Base-by-base conservation (phyloP, 1,139 yeast genomes). In the Yamadazyma membranifaciens region DNA sequence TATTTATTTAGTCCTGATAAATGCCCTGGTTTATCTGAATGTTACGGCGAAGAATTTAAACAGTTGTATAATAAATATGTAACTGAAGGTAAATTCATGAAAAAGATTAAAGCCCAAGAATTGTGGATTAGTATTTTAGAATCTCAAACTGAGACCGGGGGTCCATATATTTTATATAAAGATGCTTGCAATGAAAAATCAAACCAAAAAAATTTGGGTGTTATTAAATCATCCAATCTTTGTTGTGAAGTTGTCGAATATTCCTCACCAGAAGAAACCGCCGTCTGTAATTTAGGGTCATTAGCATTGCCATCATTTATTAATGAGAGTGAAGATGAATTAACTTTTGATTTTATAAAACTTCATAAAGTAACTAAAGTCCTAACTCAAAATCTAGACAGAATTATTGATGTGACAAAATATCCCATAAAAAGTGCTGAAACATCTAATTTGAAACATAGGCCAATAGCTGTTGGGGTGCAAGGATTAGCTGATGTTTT, bases 401-500 rank as follows among this genome's bases (percentile, higher is more conserved):
- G 68, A 58, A 76, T 88, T 47, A 87, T 87, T 50, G 95, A 88
- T 65, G 76, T 82, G 47, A 87, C 87, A 59, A 75, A 67, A 60
- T 87, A 87, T 60, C 96, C 96, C 2, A 82, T 87, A 26, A 75
- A 73, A 45, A 82, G 81, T 50, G 87, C 96, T 6, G 69, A 73
- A 55, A 56, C 55, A 29, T 84, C 95, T 33, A 87, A 88, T 61
- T 69, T 80, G 73, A 78, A 78, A 54, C 85, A 87, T 61, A 73
- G 96, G 55, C 96, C 96, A 29, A 81, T 87, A 53, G 95, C 96
- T 7, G 65, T 87, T 33, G 96, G 96, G 51, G 95, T 87, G 7
- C 95, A 87, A 63, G 96, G 96, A 44, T 71, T 87, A 41, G 95
- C 96, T 26, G 96, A 87, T 58, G 72, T 86, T n/a, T 87, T 86